A percentile compares a stretch with the other conserved stretches of the same genome.
These are phyloP conservation scores for Colletotrichum melonis DNA, from an alignment of 2,329 filamentous ascomycete genomes.

Conservation along the genomic window DNA sequence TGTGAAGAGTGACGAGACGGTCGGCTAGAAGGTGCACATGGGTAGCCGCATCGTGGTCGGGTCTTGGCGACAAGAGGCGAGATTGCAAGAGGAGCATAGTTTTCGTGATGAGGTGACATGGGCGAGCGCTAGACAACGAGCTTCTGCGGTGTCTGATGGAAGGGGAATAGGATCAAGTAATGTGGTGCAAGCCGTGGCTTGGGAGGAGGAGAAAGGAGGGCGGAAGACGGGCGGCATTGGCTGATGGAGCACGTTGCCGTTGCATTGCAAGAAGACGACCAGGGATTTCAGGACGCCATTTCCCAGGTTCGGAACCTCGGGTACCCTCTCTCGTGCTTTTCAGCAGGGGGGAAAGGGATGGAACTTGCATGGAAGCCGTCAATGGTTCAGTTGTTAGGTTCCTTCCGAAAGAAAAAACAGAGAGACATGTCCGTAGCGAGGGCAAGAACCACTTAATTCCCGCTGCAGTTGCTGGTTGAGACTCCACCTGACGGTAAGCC, in stretches of 20 bases:
- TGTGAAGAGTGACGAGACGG: not conserved
- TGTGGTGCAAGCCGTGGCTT: not conserved
- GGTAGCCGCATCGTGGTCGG: not conserved
- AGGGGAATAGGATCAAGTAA: not conserved
- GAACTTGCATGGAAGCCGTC: not conserved
- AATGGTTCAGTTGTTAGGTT: not conserved
- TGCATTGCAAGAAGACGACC: not conserved
- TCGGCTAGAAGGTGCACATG: not conserved
- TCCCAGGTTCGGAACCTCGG: constrained; percentile 1
- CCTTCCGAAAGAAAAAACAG: not conserved
- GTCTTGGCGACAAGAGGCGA: not conserved
- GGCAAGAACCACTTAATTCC: not conserved
- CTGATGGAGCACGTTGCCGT: not conserved
- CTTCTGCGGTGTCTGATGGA: not conserved
- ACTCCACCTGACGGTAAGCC: not conserved
- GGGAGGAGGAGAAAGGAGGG: not conserved
- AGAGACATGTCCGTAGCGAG: not conserved
- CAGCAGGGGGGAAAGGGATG: no score
- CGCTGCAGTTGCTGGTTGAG: not conserved
- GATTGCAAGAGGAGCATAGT: not conserved
- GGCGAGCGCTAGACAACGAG: not conserved
- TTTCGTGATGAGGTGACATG: not conserved
- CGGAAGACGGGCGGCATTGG: not conserved
- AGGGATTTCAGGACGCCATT: not conserved
- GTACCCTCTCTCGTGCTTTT: not conserved